Percentiles rank a stretch among this genome's conserved stretches.
Conservation (phyloP, 441 rosid species). For the Syzygium malaccense region DNA sequence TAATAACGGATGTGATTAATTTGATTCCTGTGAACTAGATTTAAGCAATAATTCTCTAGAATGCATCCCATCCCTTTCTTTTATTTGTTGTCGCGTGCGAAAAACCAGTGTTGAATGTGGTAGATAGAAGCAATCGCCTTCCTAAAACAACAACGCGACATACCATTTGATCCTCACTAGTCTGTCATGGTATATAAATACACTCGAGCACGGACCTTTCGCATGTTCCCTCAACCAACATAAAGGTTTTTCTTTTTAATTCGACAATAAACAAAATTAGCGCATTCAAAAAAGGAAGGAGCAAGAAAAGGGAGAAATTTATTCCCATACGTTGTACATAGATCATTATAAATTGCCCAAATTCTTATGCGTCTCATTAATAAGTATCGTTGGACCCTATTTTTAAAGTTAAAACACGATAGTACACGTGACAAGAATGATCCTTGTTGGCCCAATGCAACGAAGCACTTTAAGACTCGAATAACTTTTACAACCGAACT, state of each 20-base stretch:
- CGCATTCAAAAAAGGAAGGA: not conserved
- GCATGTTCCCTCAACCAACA: not conserved
- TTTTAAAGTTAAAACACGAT: not conserved
- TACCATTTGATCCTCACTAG: not conserved
- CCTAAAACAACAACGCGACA: rapidly evolving
- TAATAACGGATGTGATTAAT: not conserved
- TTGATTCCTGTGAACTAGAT: not conserved
- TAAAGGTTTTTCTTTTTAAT: not conserved
- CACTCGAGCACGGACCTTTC: rapidly evolving
- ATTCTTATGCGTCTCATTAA: not conserved
- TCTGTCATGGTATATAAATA: not conserved
- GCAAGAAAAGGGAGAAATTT: not conserved
- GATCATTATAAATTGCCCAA: not conserved
- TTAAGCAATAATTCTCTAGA: not conserved
- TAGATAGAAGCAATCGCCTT: not conserved
- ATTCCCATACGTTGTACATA: not conserved
- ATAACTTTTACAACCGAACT: not conserved
- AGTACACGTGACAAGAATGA: too few species aligned
- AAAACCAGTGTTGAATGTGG: not conserved
- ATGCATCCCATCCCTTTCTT: not conserved
- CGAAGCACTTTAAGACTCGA: not conserved
- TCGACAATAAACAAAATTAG: not conserved
- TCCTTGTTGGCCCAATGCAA: not conserved
- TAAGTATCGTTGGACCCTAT: too few species aligned
- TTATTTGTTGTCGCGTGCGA: not conserved